These are phyloP conservation scores for Escovopsis sp. DNA, from an alignment of 2,329 filamentous ascomycete genomes.

Conservation along the genomic window DNA sequence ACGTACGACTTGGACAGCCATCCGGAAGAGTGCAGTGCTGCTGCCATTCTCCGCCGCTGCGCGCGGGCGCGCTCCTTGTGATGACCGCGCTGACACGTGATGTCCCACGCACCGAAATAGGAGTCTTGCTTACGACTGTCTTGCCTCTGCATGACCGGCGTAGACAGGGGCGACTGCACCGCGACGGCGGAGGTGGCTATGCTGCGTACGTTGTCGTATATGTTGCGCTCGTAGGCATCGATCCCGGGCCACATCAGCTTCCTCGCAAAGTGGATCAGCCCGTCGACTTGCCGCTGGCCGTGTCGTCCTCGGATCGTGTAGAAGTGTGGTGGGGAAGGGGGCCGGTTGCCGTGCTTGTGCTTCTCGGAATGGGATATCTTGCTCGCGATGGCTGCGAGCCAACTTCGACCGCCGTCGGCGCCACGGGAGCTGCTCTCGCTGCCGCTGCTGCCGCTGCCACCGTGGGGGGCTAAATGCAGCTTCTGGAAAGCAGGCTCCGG, in stretches of 20 bases:
- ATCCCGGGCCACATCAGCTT: constrained; percentile 48
- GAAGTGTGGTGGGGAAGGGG: constrained; percentile 15
- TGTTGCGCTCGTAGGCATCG: constrained; percentile 32
- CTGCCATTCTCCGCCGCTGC: constrained; percentile 38
- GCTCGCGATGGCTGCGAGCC: constrained; percentile 43
- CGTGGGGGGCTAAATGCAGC: constrained; percentile 7
- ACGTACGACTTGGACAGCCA: constrained; percentile 56
- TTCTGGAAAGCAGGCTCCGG: constrained; percentile 5
- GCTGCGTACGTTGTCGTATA: constrained; percentile 31
- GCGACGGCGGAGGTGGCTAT: constrained; percentile 21
- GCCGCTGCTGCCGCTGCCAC: not conserved
- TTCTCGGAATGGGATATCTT: constrained; percentile 32
- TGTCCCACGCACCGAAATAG: constrained; percentile 30
- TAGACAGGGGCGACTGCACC: constrained; percentile 5
- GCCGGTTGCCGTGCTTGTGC: constrained; percentile 19
- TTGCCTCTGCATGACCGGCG: constrained; percentile 17
- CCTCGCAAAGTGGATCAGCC: constrained; percentile 47
- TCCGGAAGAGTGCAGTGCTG: constrained; percentile 41
- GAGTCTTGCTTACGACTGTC: constrained; percentile 18
- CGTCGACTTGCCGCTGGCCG: constrained; percentile 42
- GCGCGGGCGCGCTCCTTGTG: constrained; percentile 20
- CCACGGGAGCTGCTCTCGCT: not conserved
- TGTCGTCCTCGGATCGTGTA: constrained; percentile 41
- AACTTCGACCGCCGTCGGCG: constrained; percentile 17
- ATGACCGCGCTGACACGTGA: constrained; percentile 15